A percentile compares a stretch with the other conserved stretches of the same genome.
phyloP scores from a whole-genome alignment of 495 filamentous ascomycete species.

The Collariella sp. region DNA sequence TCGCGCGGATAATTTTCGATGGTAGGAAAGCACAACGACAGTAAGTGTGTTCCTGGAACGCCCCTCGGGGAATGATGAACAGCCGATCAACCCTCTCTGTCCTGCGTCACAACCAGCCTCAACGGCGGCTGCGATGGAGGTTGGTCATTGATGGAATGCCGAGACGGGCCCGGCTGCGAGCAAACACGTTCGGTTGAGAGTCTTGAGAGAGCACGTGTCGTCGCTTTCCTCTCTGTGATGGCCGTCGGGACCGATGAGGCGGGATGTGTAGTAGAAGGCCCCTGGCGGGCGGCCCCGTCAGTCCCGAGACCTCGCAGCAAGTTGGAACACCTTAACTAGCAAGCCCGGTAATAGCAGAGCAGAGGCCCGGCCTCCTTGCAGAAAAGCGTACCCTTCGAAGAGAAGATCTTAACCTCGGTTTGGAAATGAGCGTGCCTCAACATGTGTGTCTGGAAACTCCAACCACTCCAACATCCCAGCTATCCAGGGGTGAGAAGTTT shows the following conservation, averaged over 20 bases:
- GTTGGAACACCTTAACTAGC: constrained; percentile 14
- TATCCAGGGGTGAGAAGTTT: too few species aligned
- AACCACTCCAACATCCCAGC: background rate
- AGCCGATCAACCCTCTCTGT: background rate
- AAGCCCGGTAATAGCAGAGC: background rate
- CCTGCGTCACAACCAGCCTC: background rate
- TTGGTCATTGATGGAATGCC: background rate
- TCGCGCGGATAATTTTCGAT: background rate
- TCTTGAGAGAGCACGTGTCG: background rate
- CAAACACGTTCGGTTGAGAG: background rate
- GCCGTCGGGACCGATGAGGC: constrained; percentile 17
- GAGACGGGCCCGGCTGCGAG: background rate
- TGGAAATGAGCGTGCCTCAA: background rate
- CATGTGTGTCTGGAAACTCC: background rate
- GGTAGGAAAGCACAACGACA: background rate
- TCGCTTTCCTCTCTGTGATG: background rate
- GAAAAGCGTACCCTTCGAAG: too few species aligned
- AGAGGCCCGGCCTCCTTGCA: too few species aligned
- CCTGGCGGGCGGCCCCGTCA: constrained; percentile 7
- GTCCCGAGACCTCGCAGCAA: constrained; percentile 12
- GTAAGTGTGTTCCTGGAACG: background rate
- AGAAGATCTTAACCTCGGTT: too few species aligned
- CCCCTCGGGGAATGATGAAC: background rate
- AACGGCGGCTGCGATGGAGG: background rate
- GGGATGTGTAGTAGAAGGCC: background rate